phyloP scores from a whole-genome alignment of 495 filamentous ascomycete species.

The Daldinia loculata region DNA sequence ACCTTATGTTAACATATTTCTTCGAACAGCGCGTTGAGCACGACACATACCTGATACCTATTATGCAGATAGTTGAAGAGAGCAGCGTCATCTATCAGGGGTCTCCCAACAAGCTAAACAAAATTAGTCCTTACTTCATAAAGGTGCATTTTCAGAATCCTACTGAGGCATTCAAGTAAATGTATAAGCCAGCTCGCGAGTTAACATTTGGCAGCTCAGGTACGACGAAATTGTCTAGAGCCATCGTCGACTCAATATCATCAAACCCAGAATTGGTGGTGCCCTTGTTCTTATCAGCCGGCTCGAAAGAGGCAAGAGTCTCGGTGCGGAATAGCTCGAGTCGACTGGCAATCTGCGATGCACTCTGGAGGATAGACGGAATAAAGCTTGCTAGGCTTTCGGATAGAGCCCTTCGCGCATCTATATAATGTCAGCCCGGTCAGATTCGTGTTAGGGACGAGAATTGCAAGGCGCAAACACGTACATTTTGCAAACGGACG shows the following conservation, averaged over 20 bases:
- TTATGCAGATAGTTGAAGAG: constrained; percentile 82
- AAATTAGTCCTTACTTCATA: constrained; percentile 46
- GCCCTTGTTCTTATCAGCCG: constrained; percentile 57
- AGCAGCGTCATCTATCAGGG: constrained; percentile 80
- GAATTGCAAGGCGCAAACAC: constrained; percentile 26
- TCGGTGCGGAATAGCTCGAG: constrained; percentile 63
- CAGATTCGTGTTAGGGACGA: constrained; percentile 24
- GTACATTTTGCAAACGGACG: constrained; percentile 56
- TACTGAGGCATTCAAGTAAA: constrained; percentile 90
- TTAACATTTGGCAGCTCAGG: constrained; percentile 73
- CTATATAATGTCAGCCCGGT: constrained; percentile 35
- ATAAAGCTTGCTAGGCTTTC: constrained; percentile 61
- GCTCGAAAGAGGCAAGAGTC: constrained; percentile 56
- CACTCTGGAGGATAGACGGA: constrained; percentile 60
- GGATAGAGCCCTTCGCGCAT: constrained; percentile 56
- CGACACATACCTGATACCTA: constrained; percentile 72
- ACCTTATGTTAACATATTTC: constrained; percentile 20
- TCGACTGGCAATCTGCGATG: constrained; percentile 57
- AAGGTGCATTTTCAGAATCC: constrained; percentile 28
- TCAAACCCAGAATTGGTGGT: constrained; percentile 56
- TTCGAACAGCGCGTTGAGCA: not conserved
- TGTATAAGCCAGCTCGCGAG: constrained; percentile 87
- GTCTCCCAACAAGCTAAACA: constrained; percentile 76
- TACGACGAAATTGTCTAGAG: constrained; percentile 63
- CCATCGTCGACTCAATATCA: constrained; percentile 58